These are phyloP conservation scores for Aspergillus clavatus DNA, from an alignment of 2,329 filamentous ascomycete genomes.

Conservation along the genomic window DNA sequence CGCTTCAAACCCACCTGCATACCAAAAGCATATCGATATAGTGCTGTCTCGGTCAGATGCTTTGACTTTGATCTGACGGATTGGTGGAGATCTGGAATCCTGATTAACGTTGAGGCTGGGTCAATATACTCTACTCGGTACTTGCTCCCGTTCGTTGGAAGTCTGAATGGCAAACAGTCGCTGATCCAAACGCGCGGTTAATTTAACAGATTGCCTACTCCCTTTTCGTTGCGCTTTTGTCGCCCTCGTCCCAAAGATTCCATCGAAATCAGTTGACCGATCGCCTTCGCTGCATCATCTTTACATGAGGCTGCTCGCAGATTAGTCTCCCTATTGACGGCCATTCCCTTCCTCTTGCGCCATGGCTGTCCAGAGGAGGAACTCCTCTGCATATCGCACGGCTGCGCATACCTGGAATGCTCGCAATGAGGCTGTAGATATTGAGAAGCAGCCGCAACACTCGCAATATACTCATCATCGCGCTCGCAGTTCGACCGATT, in stretches of 20 bases:
- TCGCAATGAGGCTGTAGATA: constrained; percentile 24
- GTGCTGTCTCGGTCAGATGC: not conserved
- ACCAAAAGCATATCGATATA: not conserved
- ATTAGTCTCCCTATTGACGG: no score
- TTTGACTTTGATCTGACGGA: not conserved
- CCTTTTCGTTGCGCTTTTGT: not conserved
- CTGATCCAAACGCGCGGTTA: not conserved
- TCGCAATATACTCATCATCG: constrained; percentile 18
- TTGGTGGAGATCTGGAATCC: not conserved
- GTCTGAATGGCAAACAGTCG: not conserved
- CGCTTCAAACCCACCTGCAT: not conserved
- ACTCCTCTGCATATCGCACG: constrained; percentile 25
- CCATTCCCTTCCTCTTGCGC: constrained; percentile 6
- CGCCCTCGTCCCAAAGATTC: not conserved
- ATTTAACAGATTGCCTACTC: not conserved
- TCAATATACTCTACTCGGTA: not conserved
- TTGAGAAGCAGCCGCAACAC: constrained; percentile 30
- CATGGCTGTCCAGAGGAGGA: constrained; percentile 31
- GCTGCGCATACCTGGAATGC: constrained; percentile 17
- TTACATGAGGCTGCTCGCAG: constrained; percentile 2
- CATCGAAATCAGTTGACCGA: constrained; percentile 9
- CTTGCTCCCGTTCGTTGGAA: not conserved
- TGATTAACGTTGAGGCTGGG: not conserved
- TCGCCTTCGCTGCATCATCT: no score
- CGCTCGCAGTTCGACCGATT: constrained; percentile 23